A percentile compares a stretch with the other conserved stretches of the same genome.
Evolutionary conservation across 305 asterid species (phyloP).

Genomic region (Fraxinus xanthoxyloides): DNA sequence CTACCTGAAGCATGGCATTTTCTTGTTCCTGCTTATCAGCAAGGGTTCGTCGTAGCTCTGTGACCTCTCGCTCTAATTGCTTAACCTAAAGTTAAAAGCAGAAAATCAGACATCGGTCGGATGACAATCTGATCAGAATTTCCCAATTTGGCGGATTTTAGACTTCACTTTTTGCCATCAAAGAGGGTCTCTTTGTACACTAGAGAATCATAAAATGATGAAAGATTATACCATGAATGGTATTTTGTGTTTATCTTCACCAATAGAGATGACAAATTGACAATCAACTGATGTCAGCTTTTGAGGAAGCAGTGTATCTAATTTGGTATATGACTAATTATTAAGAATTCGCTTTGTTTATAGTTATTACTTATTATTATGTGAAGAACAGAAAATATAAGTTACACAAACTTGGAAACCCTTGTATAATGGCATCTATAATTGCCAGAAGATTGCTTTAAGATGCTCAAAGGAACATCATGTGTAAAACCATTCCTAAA

Average conservation of each 20-base stretch:
- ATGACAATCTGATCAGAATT: slow-evolving; percentile 1
- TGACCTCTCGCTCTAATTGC: slow-evolving; percentile 73
- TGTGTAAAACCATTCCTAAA: neutral
- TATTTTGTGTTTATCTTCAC: neutral
- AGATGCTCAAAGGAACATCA: neutral
- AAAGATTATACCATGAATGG: neutral
- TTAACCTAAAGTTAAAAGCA: slow-evolving; percentile 53
- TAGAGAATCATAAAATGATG: neutral
- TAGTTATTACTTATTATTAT: neutral
- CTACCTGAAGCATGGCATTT: slow-evolving; percentile 95
- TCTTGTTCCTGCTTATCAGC: slow-evolving; percentile 94
- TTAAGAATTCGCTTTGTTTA: neutral
- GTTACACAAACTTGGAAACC: neutral
- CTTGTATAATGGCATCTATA: neutral
- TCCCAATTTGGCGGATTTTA: neutral
- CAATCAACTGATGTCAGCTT: neutral
- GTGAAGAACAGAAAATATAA: neutral
- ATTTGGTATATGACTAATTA: neutral
- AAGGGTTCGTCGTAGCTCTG: slow-evolving; percentile 66
- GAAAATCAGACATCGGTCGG: slow-evolving; percentile 20
- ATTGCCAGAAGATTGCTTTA: neutral
- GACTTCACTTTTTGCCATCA: neutral
- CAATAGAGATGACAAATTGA: neutral
- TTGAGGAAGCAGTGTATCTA: neutral
- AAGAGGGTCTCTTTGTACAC: neutral